Percentiles rank a stretch among this genome's conserved stretches.
Conservation (phyloP, 2,329 filamentous ascomycete species). For the Microdochium bolleyi region DNA sequence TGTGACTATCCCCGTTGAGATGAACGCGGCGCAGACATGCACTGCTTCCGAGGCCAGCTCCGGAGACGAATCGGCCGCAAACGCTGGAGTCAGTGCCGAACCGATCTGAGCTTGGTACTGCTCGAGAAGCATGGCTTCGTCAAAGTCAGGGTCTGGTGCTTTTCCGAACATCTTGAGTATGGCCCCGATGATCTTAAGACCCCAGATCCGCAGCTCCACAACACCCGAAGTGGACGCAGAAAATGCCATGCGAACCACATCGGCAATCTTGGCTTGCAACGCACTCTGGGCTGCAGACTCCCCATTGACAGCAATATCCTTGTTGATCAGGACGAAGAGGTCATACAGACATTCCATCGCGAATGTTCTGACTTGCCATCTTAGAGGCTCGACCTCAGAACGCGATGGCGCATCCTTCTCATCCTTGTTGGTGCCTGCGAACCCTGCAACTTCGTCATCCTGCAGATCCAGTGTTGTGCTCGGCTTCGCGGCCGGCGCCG, state of each 20-base stretch:
- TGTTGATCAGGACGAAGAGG: constrained; percentile 69
- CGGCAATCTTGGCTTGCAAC: constrained; percentile 76
- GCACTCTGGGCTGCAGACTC: constrained; percentile 71
- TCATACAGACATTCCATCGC: constrained; percentile 85
- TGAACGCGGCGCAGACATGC: constrained; percentile 96
- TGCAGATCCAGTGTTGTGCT: constrained; percentile 67
- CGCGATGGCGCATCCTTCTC: constrained; percentile 37
- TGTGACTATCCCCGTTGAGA: constrained; percentile 93
- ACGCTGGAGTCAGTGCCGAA: constrained; percentile 90
- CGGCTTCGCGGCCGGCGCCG: constrained; percentile 31
- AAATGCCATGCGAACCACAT: constrained; percentile 94
- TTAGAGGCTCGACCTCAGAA: constrained; percentile 75
- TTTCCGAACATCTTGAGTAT: constrained; percentile 94
- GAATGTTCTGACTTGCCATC: constrained; percentile 94
- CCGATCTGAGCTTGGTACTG: constrained; percentile 99
- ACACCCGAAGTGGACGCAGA: constrained; percentile 94
- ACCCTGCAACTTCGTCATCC: constrained; percentile 94
- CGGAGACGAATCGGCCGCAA: constrained; percentile 90
- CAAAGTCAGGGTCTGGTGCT: constrained; percentile 90
- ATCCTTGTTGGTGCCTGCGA: constrained; percentile 58
- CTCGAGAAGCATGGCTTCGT: constrained; percentile 92
- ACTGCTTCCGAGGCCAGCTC: constrained; percentile 94
- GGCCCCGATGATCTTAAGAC: constrained; percentile 87
- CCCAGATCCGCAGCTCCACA: constrained; percentile 81
- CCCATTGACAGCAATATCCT: constrained; percentile 70